Percentiles rank a stretch among this genome's conserved stretches.
These are phyloP conservation scores for Phylloporus arenicola DNA, from an alignment of 768 basidiomycete genomes.

Conservation along the genomic window DNA sequence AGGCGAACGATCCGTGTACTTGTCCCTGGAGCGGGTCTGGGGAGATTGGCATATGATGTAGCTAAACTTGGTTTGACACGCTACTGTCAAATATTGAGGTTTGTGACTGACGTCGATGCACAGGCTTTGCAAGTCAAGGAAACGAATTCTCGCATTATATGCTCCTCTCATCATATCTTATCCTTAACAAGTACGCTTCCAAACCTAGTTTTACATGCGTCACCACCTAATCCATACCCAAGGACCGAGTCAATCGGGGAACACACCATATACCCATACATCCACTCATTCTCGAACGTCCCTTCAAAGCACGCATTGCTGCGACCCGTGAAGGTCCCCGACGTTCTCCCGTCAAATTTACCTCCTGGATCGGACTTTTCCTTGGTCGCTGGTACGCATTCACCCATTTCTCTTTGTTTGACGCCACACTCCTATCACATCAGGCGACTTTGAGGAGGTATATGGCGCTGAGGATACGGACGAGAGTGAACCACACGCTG, in stretches of 20 bases:
- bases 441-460: conserved; percentile 90
- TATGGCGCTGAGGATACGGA: conserved; percentile 57
- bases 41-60: conserved; percentile 83
- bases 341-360: conserved; percentile 73
- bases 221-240: background rate
- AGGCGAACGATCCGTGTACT: conserved; percentile 65
- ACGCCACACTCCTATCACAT: background rate
- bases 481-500: conserved; percentile 61
- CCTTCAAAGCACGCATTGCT: conserved; percentile 56
- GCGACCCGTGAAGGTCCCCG: conserved; percentile 68
- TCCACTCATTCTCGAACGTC: conserved; percentile 89
- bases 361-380: conserved; percentile 66
- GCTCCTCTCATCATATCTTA: conserved; percentile 84
- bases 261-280: conserved; percentile 80
- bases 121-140: conserved; percentile 87
- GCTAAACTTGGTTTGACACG: conserved; percentile 61
- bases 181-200: conserved; percentile 69
- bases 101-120: background rate
- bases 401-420: background rate
- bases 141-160: conserved; percentile 97
- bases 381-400: conserved; percentile 69
- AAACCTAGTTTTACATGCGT: background rate
- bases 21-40: conserved; percentile 87
- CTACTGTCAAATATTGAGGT: background rate
- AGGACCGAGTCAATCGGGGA: conserved; percentile 64